Base-by-base conservation (phyloP, 73 alveolate genomes). In the Durusdinium trenchii region DNA sequence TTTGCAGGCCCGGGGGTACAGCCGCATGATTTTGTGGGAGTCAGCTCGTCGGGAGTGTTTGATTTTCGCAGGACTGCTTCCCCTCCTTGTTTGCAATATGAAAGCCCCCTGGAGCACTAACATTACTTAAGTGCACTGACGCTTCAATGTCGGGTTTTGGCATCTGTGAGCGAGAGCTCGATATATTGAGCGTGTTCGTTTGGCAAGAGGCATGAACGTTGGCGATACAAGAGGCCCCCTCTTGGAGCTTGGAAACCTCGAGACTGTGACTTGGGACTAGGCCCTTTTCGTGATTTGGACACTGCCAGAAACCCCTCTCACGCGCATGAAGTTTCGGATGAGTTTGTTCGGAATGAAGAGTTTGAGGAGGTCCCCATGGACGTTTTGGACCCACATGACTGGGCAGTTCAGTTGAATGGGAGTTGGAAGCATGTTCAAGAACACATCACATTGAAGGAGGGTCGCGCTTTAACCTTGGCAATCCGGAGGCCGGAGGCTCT, bases 401-500 rank as follows among this genome's bases (percentile, higher is more conserved):
- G 76, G 73, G 42, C 50, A 1, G 79, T 84, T 52, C 79, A 52
- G 1, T n/a, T 26, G 81, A 6, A 32, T 35, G 95, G 95, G 1
- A 0, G 5, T 9, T 86, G 95, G 95, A 86, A 60, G n/a, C 47
- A 86, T n/a, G 28, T 62, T 47, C 46, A 61, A 0, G 82, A 60
- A 71, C 82, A 62, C 67, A 87, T 87, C 69, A 87, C 95, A 18
- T 14, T 87, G 51, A 60, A 61, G 69, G 95, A 87, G 47, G 95
- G 62, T 42, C 51, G 95, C n/a, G 10, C 60, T 62, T 50, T 61
- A 12, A 20, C 35, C 50, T 40, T 87, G 40, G 84, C 85, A 1
- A 38, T 87, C 26, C 62, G 95, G 16, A 36, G 95, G 3, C 18
- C 60, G 43, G 36, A 38, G 95, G 6, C 16, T 62, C 18, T 32